Base-by-base conservation (phyloP, 2,329 filamentous ascomycete species). In the Exophiala lecanii-corni region DNA sequence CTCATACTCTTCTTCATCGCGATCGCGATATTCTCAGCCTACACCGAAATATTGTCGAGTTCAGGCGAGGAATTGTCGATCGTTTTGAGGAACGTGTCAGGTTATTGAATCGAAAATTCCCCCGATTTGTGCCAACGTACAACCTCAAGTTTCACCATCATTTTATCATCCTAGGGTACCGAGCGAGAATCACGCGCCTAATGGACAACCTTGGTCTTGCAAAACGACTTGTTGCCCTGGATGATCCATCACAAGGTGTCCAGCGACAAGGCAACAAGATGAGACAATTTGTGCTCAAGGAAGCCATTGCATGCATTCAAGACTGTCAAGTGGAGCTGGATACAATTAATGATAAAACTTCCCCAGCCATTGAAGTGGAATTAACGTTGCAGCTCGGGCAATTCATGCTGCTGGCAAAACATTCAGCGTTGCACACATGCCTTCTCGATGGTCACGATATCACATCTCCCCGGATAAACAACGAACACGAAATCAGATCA, bases 291-390 rank as follows among this genome's bases (percentile, higher is more conserved):
- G 53, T 23, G 30, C 43, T 9, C 35, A 47, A 42, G 15, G 50
- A 57, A 36, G 48, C 53, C n/a, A 38, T 41, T 2, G 39, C 41
- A 1, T 52, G 47, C 16, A 25, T 52, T 2, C 21, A 35, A 2
- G 34, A 44, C 18, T 45, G 56, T 20, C 28, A 51, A n/a, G 21
- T 32, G 9, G 31, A 42, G 7, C 50, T 59, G 26, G 28, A 19
- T 2, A 32, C 47, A 16, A 48, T 41, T n/a, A 12, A 32, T 16
- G 30, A 21, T 1, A 47, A 36, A 20, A 38, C 43, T 6, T 36
- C 54, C 19, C 52, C 51, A 21, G 39, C 47, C 13, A 41, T 61
- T 19, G 55, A 59, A 40, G 47, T 43, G 18, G 59, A 61, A 39
- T 38, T 55, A 2, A 51, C 51, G 15, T 43, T 60, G 16, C 48